A percentile compares a stretch with the other conserved stretches of the same genome.
Evolutionary conservation across 2,329 filamentous ascomycete genomes (phyloP).

Genomic region (Aspergillus pseudoterreus): DNA sequence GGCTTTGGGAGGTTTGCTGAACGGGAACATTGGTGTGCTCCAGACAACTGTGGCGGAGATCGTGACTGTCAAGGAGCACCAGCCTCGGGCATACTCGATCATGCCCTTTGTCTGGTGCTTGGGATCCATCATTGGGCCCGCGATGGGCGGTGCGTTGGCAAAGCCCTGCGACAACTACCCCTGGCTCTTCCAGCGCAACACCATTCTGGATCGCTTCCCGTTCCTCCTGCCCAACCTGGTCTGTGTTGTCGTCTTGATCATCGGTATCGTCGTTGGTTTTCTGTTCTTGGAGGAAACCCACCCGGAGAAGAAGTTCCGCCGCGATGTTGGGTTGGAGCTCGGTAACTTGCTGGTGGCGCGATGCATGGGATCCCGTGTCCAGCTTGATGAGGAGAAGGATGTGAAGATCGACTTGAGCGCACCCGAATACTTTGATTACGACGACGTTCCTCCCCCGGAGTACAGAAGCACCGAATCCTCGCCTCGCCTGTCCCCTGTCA

Average conservation of each 20-base stretch:
- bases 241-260: constrained; percentile 71
- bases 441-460: constrained; percentile 60
- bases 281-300: constrained; percentile 95
- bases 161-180: constrained; percentile 83
- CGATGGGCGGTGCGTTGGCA: constrained; percentile 85
- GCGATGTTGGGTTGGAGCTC: constrained; percentile 71
- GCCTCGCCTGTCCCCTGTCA: constrained; percentile 43
- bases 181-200: constrained; percentile 64
- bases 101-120: constrained; percentile 99
- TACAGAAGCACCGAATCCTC: constrained; percentile 61
- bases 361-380: constrained; percentile 25
- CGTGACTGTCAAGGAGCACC: constrained; percentile 87
- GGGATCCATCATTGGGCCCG: constrained; percentile 89
- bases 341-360: constrained; percentile 64
- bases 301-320: constrained; percentile 69
- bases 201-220: constrained; percentile 80
- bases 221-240: constrained; percentile 93
- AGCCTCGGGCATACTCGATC: constrained; percentile 90
- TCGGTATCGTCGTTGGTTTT: constrained; percentile 73
- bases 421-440: constrained; percentile 54
- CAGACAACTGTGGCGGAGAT: constrained; percentile 94
- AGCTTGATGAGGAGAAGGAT: constrained; percentile 22
- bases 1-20: constrained; percentile 83
- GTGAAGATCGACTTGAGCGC: constrained; percentile 49
- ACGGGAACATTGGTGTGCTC: constrained; percentile 93